Conservation (phyloP, 164 flowering plant species). For the Nymphaea thermarum region DNA sequence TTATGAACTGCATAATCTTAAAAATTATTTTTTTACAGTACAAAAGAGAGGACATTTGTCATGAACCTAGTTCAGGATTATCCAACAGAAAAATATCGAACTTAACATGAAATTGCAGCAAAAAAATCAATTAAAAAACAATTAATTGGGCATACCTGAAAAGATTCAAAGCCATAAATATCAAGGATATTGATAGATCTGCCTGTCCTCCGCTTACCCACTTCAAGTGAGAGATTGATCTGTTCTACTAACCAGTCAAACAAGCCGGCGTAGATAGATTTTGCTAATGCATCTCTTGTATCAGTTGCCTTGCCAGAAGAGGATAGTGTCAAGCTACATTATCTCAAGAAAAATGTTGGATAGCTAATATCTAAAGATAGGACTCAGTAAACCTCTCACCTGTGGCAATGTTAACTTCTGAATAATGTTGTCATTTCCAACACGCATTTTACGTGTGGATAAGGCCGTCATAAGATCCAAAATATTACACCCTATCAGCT, state of each 20-base stretch:
- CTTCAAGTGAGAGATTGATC: constrained; percentile 88
- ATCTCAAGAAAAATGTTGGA: too few relatives aligned
- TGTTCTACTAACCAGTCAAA: constrained; percentile 98
- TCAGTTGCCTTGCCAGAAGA: constrained; percentile 58
- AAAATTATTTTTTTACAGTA: constrained; percentile 76
- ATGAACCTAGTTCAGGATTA: background rate
- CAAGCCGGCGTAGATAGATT: constrained; percentile 85
- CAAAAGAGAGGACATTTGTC: constrained; percentile 3
- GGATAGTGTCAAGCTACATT: background rate
- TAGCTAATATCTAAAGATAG: constrained; percentile 1
- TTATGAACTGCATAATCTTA: constrained; percentile 30
- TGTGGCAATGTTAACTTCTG: constrained; percentile 88
- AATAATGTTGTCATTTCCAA: constrained; percentile 75
- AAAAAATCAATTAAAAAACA: background rate
- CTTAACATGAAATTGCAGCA: background rate
- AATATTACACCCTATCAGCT: constrained; percentile 61
- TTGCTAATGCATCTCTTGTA: constrained; percentile 94
- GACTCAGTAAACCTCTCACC: constrained; percentile 25
- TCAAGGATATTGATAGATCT: constrained; percentile 98
- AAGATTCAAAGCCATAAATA: constrained; percentile 97
- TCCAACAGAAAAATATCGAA: background rate
- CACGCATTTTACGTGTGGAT: constrained; percentile 92
- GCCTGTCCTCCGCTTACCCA: constrained; percentile 86
- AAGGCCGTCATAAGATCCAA: constrained; percentile 56
- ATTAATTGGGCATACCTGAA: constrained; percentile 45